These are phyloP conservation scores for Claviceps digitariae DNA, from an alignment of 2,329 filamentous ascomycete genomes.

Conservation along the genomic window DNA sequence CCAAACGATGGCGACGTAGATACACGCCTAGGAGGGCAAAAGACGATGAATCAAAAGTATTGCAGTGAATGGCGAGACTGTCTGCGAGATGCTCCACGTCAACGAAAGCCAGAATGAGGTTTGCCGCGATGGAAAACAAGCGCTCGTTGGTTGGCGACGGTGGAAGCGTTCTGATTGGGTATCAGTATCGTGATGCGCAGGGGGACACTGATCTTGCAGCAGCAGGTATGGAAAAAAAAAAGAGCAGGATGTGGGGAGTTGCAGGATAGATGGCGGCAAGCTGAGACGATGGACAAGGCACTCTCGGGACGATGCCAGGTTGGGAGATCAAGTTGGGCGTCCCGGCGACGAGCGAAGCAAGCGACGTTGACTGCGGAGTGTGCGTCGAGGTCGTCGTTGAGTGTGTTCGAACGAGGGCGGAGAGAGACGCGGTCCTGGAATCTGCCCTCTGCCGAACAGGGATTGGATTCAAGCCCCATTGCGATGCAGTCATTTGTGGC, in stretches of 20 bases:
- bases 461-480: not conserved
- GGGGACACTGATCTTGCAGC: not conserved
- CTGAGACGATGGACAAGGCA: not conserved
- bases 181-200: slow-evolving; percentile 1
- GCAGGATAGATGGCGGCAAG: not conserved
- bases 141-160: not conserved
- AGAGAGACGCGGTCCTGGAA: slow-evolving; percentile 1
- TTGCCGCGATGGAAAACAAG: not conserved
- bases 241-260: not conserved
- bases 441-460: slow-evolving; percentile 1
- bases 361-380: slow-evolving; percentile 2
- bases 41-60: not conserved
- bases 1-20: not conserved
- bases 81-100: not conserved
- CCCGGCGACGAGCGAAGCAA: not conserved
- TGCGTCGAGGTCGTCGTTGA: not conserved
- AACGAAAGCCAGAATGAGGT: not conserved
- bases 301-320: not conserved
- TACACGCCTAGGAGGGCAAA: not conserved
- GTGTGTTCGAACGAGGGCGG: slow-evolving; percentile 3
- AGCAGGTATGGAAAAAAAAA: not conserved
- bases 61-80: not conserved
- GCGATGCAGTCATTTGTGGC: slow-evolving; percentile 5
- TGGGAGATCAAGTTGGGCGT: not conserved
- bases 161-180: not conserved